These are phyloP conservation scores for Phytomonas francai DNA, from an alignment of 208 protist genomes.

Conservation along the genomic window DNA sequence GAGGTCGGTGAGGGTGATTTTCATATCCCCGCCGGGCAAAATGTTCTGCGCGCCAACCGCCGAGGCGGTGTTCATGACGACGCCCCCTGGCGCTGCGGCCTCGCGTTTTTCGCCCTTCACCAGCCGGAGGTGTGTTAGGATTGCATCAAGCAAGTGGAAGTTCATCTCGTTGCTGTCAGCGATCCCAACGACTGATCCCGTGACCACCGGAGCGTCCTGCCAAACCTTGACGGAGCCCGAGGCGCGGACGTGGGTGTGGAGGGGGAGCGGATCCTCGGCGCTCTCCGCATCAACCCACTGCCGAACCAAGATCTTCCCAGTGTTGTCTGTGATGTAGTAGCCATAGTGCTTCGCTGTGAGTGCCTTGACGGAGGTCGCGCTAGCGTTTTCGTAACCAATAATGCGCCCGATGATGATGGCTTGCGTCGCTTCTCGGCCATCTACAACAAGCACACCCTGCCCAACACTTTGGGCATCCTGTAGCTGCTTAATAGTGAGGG, in stretches of 20 bases:
- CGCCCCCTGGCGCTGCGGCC: slow-evolving; percentile 6
- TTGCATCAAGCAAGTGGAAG: slow-evolving; percentile 83
- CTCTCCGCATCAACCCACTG: slow-evolving; percentile 78
- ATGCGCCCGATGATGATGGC: slow-evolving; percentile 78
- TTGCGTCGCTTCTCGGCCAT: slow-evolving; percentile 84
- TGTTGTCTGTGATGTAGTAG: slow-evolving; percentile 83
- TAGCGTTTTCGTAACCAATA: slow-evolving; percentile 66
- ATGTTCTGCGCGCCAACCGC: slow-evolving; percentile 61
- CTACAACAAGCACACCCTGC: slow-evolving; percentile 81
- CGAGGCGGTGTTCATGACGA: slow-evolving; percentile 48
- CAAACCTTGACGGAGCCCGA: slow-evolving; percentile 84
- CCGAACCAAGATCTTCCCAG: slow-evolving; percentile 65
- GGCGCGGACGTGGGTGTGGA: slow-evolving; percentile 75
- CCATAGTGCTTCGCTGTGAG: slow-evolving; percentile 85
- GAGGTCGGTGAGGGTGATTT: slow-evolving; percentile 73
- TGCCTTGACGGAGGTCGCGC: slow-evolving; percentile 24
- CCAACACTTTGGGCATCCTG: slow-evolving; percentile 74
- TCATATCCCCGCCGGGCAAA: slow-evolving; percentile 50
- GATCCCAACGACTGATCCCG: slow-evolving; percentile 71
- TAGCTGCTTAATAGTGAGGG: slow-evolving; percentile 86
- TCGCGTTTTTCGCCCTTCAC: slow-evolving; percentile 52
- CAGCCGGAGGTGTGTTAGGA: slow-evolving; percentile 83
- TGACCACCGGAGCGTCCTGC: slow-evolving; percentile 74
- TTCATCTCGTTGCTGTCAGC: slow-evolving; percentile 87
- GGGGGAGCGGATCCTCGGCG: slow-evolving; percentile 51